These are phyloP conservation scores for Beta corolliflora DNA, from an alignment of 179 eudicot genomes.

Conservation along the genomic window DNA sequence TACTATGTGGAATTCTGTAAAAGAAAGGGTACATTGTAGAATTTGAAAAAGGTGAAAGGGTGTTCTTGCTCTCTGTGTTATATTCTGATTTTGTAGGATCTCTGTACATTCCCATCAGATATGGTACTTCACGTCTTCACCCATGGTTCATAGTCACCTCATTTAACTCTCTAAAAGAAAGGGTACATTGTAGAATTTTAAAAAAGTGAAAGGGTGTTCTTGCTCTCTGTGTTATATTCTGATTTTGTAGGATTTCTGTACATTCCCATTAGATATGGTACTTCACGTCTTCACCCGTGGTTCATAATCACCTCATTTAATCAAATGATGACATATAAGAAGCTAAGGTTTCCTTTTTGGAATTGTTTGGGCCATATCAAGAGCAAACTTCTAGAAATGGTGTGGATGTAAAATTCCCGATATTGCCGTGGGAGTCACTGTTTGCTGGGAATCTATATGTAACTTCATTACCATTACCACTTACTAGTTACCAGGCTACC, in stretches of 20 bases:
- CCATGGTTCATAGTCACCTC: not conserved
- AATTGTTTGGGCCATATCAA: not conserved
- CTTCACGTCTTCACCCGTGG: not conserved
- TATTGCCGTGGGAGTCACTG: too few relatives aligned
- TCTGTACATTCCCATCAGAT: not conserved
- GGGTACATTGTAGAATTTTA: too few relatives aligned
- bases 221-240: not conserved
- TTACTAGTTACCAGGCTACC: too few relatives aligned
- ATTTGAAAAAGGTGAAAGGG: too few relatives aligned
- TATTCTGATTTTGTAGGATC: not conserved
- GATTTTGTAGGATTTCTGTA: not conserved
- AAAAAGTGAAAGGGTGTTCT: not conserved
- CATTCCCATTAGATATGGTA: not conserved
- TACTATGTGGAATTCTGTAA: too few relatives aligned
- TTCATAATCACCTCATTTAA: not conserved
- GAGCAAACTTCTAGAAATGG: not conserved
- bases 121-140: not conserved
- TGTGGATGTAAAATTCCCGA: not conserved
- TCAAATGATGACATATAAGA: not conserved
- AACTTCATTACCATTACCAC: too few relatives aligned
- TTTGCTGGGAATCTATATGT: too few relatives aligned
- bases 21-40: too few relatives aligned
- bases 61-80: not conserved
- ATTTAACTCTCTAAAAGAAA: too few relatives aligned
- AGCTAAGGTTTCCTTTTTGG: not conserved